phyloP scores from a whole-genome alignment of 495 filamentous ascomycete genomes.

The Penicillium longicatenatum region DNA sequence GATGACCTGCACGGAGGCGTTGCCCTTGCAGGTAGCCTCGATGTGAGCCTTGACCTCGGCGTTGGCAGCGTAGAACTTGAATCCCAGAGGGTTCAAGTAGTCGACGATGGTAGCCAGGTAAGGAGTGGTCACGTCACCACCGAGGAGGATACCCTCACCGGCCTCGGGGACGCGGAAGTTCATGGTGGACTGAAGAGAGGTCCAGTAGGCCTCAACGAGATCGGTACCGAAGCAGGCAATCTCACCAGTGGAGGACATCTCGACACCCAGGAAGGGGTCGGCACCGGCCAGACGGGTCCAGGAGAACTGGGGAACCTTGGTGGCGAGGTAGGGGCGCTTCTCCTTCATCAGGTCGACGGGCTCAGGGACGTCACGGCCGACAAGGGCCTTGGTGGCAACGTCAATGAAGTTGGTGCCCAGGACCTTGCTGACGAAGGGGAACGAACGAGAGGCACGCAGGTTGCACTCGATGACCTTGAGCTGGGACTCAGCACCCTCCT shows the following conservation, averaged over 20 bases:
- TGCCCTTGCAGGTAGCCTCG: slow-evolving; percentile 66
- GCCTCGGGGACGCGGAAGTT: slow-evolving; percentile 96
- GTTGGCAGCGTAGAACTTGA: slow-evolving; percentile 89
- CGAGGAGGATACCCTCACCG: slow-evolving; percentile 91
- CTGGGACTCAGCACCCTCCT: slow-evolving; percentile 65
- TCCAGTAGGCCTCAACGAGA: slow-evolving; percentile 96
- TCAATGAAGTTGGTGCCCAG: slow-evolving; percentile 98
- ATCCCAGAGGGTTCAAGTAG: slow-evolving; percentile 83
- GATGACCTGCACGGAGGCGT: slow-evolving; percentile 80
- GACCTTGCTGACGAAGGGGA: slow-evolving; percentile 97
- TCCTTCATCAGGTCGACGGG: slow-evolving; percentile 85
- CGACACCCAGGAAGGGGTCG: slow-evolving; percentile 95
- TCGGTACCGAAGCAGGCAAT: slow-evolving; percentile 98
- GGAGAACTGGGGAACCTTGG: slow-evolving; percentile 97
- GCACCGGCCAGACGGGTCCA: slow-evolving; percentile 99
- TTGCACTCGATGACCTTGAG: slow-evolving; percentile 99
- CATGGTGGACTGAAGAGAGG: slow-evolving; percentile 94
- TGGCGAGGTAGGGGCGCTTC: slow-evolving; percentile 89
- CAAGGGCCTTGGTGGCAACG: slow-evolving; percentile 88
- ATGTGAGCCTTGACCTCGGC: slow-evolving; percentile 78
- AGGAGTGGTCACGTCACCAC: slow-evolving; percentile 70
- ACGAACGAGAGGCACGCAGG: slow-evolving; percentile 93
- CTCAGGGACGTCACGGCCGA: slow-evolving; percentile 82
- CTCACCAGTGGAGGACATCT: slow-evolving; percentile 96
- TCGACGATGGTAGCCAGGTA: slow-evolving; percentile 77